Evolutionary conservation across 2,329 filamentous ascomycete genomes (phyloP).

Genomic region (Talaromyces sp.): DNA sequence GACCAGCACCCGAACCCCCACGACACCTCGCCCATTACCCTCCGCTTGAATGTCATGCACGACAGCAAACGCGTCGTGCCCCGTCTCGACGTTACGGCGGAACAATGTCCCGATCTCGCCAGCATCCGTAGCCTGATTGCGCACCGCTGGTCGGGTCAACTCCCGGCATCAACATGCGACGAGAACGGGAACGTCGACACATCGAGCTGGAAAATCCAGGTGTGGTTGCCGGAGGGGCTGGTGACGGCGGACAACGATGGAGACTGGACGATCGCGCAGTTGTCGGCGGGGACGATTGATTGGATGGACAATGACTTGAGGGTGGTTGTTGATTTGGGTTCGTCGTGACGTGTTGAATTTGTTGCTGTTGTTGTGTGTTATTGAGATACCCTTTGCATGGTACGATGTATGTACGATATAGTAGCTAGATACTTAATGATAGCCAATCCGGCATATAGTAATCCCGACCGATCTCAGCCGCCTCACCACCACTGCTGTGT

Average conservation of each 20-base stretch:
- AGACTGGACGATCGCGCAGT: constrained; percentile 45
- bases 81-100: constrained; percentile 34
- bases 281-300: constrained; percentile 41
- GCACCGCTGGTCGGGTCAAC: constrained; percentile 31
- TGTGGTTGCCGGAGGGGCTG: constrained; percentile 44
- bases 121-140: constrained; percentile 31
- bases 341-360: not conserved
- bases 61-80: constrained; percentile 40
- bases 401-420: not conserved
- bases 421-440: not conserved
- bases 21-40: constrained; percentile 24
- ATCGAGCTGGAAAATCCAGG: constrained; percentile 35
- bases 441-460: not conserved
- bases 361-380: not conserved
- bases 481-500: not conserved
- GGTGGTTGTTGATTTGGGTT: constrained; percentile 39
- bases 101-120: constrained; percentile 34
- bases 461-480: not conserved
- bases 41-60: constrained; percentile 39
- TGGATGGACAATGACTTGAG: constrained; percentile 48
- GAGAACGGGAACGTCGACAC: constrained; percentile 20
- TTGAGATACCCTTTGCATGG: constrained; percentile 6
- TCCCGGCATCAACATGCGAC: constrained; percentile 27
- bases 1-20: constrained; percentile 16
- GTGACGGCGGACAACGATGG: constrained; percentile 36